Evolutionary conservation across 2,329 filamentous ascomycete species (phyloP).

Genomic region (Phaeosphaeria sp.): DNA sequence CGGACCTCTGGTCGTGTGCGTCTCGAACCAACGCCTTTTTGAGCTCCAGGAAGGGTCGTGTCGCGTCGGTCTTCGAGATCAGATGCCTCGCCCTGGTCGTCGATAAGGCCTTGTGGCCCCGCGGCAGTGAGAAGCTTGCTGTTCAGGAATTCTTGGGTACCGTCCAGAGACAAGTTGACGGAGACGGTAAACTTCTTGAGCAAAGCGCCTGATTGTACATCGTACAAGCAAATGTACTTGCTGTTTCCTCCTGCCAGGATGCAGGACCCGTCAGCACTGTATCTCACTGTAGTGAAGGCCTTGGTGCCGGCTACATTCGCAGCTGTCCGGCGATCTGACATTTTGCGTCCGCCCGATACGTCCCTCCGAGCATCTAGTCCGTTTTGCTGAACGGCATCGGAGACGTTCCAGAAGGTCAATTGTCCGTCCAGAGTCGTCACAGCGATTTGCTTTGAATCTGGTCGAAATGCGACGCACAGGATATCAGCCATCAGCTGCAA

Average conservation of each 20-base stretch:
- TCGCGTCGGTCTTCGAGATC: conserved; percentile 88
- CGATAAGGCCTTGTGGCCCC: conserved; percentile 82
- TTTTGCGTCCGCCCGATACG: conserved; percentile 88
- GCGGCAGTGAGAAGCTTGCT: conserved; percentile 90
- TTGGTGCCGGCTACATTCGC: conserved; percentile 92
- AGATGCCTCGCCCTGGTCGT: conserved; percentile 85
- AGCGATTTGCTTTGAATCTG: conserved; percentile 89
- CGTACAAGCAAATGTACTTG: conserved; percentile 98
- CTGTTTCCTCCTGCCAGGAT: conserved; percentile 91
- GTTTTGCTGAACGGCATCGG: conserved; percentile 83
- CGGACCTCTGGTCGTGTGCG: conserved; percentile 81
- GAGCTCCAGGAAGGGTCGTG: conserved; percentile 80
- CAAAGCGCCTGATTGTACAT: conserved; percentile 88
- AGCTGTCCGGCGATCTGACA: conserved; percentile 86
- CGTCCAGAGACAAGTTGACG: conserved; percentile 91
- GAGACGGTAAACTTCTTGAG: conserved; percentile 96
- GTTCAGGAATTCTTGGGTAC: conserved; percentile 96
- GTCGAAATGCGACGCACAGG: conserved; percentile 82
- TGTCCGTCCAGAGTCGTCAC: conserved; percentile 94
- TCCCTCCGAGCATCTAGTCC: conserved; percentile 90
- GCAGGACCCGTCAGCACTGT: conserved; percentile 91
- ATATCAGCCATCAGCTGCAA: conserved; percentile 92
- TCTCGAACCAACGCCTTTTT: conserved; percentile 84
- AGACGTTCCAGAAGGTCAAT: conserved; percentile 91
- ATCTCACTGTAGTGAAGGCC: conserved; percentile 84